These are phyloP conservation scores for Diaporthe batatas DNA, from an alignment of 2,329 filamentous ascomycete genomes.

Conservation along the genomic window DNA sequence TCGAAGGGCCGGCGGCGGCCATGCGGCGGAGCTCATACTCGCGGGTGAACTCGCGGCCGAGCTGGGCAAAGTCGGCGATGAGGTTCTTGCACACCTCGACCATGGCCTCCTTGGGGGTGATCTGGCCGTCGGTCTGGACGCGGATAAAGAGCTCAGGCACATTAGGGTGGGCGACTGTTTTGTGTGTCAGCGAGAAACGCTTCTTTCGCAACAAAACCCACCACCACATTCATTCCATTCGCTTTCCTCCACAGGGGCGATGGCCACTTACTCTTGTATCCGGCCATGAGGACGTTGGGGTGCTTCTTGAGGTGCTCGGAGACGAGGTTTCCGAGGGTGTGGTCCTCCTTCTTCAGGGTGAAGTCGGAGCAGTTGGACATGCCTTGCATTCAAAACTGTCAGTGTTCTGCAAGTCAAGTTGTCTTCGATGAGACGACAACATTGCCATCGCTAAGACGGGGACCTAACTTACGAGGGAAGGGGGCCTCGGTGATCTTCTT, in stretches of 20 bases:
- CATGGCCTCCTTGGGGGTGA: slow-evolving; percentile 91
- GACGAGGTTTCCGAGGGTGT: slow-evolving; percentile 93
- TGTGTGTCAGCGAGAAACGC: not conserved
- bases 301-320: slow-evolving; percentile 87
- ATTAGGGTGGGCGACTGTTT: slow-evolving; percentile 69
- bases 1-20: slow-evolving; percentile 75
- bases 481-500: slow-evolving; percentile 92
- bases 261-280: slow-evolving; percentile 80
- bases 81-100: slow-evolving; percentile 84
- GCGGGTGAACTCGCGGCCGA: slow-evolving; percentile 91
- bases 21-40: slow-evolving; percentile 93
- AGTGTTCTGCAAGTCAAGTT: slow-evolving; percentile 31
- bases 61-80: slow-evolving; percentile 81
- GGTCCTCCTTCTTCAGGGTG: slow-evolving; percentile 95
- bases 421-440: not conserved
- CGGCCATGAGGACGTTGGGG: slow-evolving; percentile 87
- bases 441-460: not conserved
- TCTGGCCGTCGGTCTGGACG: slow-evolving; percentile 89
- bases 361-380: slow-evolving; percentile 97
- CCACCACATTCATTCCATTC: not conserved
- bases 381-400: slow-evolving; percentile 63
- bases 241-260: not conserved
- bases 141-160: slow-evolving; percentile 77
- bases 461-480: slow-evolving; percentile 81
- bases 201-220: no score